These are phyloP conservation scores for Colletotrichum musicola DNA, from an alignment of 2,329 filamentous ascomycete species.

Conservation along the genomic window DNA sequence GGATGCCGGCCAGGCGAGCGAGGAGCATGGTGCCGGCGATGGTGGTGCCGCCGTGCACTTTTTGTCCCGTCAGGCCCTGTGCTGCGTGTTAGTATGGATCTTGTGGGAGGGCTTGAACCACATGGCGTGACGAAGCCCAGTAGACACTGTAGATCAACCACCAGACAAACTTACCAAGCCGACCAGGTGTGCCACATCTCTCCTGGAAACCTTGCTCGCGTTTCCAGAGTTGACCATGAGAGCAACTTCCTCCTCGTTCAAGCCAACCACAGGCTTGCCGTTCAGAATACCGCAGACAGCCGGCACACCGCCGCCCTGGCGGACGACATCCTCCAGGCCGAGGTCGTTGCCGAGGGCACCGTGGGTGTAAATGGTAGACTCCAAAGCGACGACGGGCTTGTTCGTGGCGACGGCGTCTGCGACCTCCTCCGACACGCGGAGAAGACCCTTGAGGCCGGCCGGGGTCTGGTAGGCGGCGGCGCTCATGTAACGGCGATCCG, in stretches of 20 bases:
- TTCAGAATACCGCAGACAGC: conserved; percentile 92
- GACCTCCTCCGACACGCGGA: conserved; percentile 86
- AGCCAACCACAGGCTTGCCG: conserved; percentile 84
- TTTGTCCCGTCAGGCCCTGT: conserved; percentile 74
- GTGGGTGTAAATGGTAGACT: conserved; percentile 98
- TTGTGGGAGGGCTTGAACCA: not conserved
- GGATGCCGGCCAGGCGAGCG: conserved; percentile 87
- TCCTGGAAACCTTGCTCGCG: conserved; percentile 85
- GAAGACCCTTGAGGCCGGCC: conserved; percentile 57
- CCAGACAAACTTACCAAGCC: conserved; percentile 72
- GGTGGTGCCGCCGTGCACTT: conserved; percentile 89
- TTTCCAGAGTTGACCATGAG: conserved; percentile 75
- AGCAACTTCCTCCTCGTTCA: conserved; percentile 78
- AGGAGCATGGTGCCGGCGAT: conserved; percentile 94
- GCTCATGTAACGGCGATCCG: conserved; percentile 31
- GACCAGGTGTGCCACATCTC: conserved; percentile 86
- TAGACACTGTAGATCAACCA: not conserved
- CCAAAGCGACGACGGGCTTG: conserved; percentile 89
- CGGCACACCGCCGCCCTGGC: conserved; percentile 84
- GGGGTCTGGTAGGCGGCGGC: conserved; percentile 39
- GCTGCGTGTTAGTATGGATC: not conserved
- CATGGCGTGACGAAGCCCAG: not conserved
- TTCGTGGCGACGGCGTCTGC: conserved; percentile 78
- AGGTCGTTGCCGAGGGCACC: conserved; percentile 81
- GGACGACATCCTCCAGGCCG: conserved; percentile 84